A percentile compares a stretch with the other conserved stretches of the same genome.
Conservation (phyloP, 371 early-diverging fungal species). For the Coemansia sp. region DNA sequence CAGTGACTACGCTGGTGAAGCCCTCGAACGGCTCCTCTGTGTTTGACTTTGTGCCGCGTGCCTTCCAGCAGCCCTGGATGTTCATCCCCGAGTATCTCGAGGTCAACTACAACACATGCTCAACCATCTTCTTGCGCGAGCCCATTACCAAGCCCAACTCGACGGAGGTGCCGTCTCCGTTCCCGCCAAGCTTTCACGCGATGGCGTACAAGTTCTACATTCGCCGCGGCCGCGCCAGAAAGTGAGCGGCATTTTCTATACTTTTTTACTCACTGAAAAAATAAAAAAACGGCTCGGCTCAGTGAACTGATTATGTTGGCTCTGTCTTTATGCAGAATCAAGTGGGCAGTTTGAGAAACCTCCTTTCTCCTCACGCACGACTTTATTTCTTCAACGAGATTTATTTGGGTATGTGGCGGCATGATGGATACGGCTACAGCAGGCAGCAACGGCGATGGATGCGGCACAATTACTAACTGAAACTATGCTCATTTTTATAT, state of each 20-base stretch:
- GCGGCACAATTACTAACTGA: constrained; percentile 2
- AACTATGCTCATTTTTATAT: not conserved
- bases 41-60: constrained; percentile 69
- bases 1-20: constrained; percentile 69
- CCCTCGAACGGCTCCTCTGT: constrained; percentile 44
- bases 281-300: constrained; percentile 1
- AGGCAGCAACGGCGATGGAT: not conserved
- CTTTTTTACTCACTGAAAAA: not conserved
- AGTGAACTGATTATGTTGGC: not conserved
- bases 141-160: constrained; percentile 83
- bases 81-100: constrained; percentile 95
- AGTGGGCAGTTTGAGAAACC: not conserved
- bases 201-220: constrained; percentile 91
- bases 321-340: not conserved
- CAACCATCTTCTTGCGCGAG: constrained; percentile 79
- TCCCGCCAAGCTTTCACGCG: constrained; percentile 84
- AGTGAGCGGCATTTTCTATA: constrained; percentile 5
- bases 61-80: constrained; percentile 92
- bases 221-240: constrained; percentile 54
- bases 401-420: constrained; percentile 1
- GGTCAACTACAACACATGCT: constrained; percentile 93
- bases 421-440: not conserved
- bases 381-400: not conserved
- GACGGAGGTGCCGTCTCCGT: constrained; percentile 93
- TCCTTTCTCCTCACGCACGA: constrained; percentile 12